Percentiles rank a stretch among this genome's conserved stretches.
These are phyloP conservation scores for Colletotrichum shisoi DNA, from an alignment of 2,329 filamentous ascomycete genomes.

Conservation along the genomic window DNA sequence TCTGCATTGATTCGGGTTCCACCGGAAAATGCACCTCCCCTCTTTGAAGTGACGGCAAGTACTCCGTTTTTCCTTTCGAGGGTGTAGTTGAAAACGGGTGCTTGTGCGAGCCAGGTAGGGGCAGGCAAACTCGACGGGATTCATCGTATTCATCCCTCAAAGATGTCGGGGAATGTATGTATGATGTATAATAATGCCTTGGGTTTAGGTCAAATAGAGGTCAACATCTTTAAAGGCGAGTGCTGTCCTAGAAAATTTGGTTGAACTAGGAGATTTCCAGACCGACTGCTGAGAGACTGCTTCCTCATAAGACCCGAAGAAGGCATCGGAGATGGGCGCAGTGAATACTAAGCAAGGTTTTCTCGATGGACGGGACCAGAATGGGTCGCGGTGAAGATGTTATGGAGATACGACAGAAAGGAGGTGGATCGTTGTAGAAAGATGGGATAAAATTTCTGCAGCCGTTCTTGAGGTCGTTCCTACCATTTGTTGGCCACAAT, in stretches of 20 bases:
- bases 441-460: background rate
- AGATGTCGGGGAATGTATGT: background rate
- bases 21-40: background rate
- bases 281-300: background rate
- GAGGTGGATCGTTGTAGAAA: background rate
- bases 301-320: background rate
- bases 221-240: background rate
- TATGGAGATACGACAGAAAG: slow-evolving; percentile 7
- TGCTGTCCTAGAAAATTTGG: background rate
- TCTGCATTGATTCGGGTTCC: background rate
- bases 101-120: background rate
- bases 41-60: slow-evolving; percentile 7
- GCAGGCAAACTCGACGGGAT: background rate
- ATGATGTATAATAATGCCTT: background rate
- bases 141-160: no score
- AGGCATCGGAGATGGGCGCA: slow-evolving; percentile 1
- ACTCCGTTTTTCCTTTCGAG: background rate
- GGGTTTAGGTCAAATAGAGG: background rate
- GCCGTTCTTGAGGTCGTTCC: background rate
- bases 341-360: background rate
- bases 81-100: background rate
- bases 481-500: background rate
- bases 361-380: background rate
- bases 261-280: no score
- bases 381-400: slow-evolving; percentile 1